A percentile compares a stretch with the other conserved stretches of the same genome.
Evolutionary conservation across 192 early-diverging fungal species (phyloP).

Genomic region (Allomyces javanicus): DNA sequence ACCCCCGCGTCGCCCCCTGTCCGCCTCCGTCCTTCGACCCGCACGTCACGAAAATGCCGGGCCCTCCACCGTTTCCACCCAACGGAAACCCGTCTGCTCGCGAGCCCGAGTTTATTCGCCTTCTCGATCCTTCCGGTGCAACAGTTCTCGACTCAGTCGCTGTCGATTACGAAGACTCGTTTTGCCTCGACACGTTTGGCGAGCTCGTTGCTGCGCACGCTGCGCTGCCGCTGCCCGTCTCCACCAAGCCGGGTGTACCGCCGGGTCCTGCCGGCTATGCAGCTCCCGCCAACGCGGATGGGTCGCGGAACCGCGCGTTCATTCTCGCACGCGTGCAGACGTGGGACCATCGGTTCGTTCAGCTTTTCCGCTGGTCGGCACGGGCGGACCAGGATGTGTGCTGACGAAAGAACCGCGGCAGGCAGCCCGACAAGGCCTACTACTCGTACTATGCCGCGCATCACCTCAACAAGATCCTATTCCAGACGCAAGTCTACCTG

Average conservation of each 20-base stretch:
- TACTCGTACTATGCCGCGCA: constrained; percentile 39
- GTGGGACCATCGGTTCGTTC: constrained; percentile 16
- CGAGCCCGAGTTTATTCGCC: constrained; percentile 18
- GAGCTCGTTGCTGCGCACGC: constrained; percentile 24
- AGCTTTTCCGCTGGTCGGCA: too few species aligned
- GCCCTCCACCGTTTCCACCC: too few species aligned
- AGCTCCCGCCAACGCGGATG: constrained; percentile 7
- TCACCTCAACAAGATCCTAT: constrained; percentile 40
- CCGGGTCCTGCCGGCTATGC: too few species aligned
- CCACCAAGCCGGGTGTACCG: too few species aligned
- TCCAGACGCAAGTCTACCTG: constrained; percentile 39
- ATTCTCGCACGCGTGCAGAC: constrained; percentile 42
- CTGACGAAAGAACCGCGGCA: constrained; percentile 4
- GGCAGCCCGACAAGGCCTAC: constrained; percentile 32
- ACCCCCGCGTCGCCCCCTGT: too few species aligned
- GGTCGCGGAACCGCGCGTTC: constrained; percentile 14
- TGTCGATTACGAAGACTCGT: constrained; percentile 40
- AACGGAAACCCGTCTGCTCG: too few species aligned
- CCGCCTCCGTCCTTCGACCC: too few species aligned
- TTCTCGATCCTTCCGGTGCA: constrained; percentile 26
- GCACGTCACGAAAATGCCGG: too few species aligned
- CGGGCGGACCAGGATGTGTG: too few species aligned
- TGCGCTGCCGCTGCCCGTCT: neutral
- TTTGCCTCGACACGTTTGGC: constrained; percentile 33
- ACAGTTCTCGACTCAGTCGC: constrained; percentile 29